Evolutionary conservation across 305 asterid genomes (phyloP).

Genomic region (Fraxinus angustifolia): DNA sequence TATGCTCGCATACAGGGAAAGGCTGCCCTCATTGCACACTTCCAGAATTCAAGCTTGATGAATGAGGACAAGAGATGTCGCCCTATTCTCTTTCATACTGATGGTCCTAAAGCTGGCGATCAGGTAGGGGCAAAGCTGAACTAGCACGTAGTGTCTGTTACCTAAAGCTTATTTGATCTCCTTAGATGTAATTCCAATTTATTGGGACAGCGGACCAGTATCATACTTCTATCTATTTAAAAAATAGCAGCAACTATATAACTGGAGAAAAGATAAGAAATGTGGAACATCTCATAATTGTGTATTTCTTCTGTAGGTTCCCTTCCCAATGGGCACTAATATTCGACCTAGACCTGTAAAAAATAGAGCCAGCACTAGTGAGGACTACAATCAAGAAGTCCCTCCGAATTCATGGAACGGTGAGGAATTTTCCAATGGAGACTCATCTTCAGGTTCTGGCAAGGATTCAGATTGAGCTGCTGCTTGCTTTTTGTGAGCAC

Average conservation of each 20-base stretch:
- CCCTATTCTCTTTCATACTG: slow-evolving; percentile 92
- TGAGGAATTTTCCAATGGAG: slow-evolving; percentile 57
- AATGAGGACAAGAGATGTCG: slow-evolving; percentile 97
- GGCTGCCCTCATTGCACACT: slow-evolving; percentile 91
- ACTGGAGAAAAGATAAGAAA: neutral
- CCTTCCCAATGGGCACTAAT: slow-evolving; percentile 91
- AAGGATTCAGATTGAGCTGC: slow-evolving; percentile 61
- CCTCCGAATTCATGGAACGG: slow-evolving; percentile 37
- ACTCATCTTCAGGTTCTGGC: slow-evolving; percentile 55
- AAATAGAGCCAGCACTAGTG: slow-evolving; percentile 48
- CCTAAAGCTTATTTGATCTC: neutral
- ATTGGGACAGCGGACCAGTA: neutral
- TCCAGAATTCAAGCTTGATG: slow-evolving; percentile 98
- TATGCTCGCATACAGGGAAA: slow-evolving; percentile 98
- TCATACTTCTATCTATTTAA: neutral
- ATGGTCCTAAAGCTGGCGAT: slow-evolving; percentile 99
- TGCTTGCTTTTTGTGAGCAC: slow-evolving; percentile 39
- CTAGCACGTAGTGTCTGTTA: neutral
- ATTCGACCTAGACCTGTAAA: slow-evolving; percentile 72
- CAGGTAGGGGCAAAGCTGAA: slow-evolving; percentile 52
- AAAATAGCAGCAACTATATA: neutral
- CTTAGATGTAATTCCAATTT: neutral
- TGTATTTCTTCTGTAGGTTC: slow-evolving; percentile 55
- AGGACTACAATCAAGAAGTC: slow-evolving; percentile 58
- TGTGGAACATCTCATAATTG: slow-evolving; percentile 3